Evolutionary conservation across 140 eudicot species (phyloP), one percentile per base, ranked within the genome.

Genomic region (Stevia rebaudiana): DNA sequence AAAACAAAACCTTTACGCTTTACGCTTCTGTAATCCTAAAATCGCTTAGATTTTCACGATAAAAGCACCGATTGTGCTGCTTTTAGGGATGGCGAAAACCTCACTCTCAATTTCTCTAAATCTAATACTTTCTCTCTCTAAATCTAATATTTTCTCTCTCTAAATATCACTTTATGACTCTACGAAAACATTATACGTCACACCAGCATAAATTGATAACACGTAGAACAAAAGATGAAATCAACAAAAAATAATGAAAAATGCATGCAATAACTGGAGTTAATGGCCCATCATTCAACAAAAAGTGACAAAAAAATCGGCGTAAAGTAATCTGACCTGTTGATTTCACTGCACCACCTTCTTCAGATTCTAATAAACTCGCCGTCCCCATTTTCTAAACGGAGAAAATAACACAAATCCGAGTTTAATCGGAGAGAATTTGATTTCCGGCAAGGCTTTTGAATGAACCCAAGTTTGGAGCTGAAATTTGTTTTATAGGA

Each of bases 361-460:
- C 79, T 74, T 58, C 79, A 3, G 68, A 35, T 16, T 58, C 79
- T 61, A 74, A 47, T 18, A 74, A 36, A 28, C 39, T 74, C 63
- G 41, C 40, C 18, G 79, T 66, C 61, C 78, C 78, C 78, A 73
- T 73, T 73, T 54, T 47, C 37, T 44, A 44, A 18, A 18, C 33
- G 6, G 22, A 13, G 9, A 24, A 28, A 11, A 17, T 4, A 56
- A 43, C 36, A 17, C 48, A 3, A 56, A 52, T 39, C 52, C 41
- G 53, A 15, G 28, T 22, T 39, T 11, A 53, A 67, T 52, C 41
- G 44, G 3, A 37, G 46, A 7, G 6, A 3, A 16, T 57, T 24
- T 33, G 18, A 33, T 59, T 30, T 56, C 49, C 23, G 25, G 64
- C 43, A 4, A 58, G 6, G 5, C 21, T 57, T 58, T 46, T 53